phyloP scores from a whole-genome alignment of 2,329 filamentous ascomycete genomes.

The Clonostachys rhizophaga region DNA sequence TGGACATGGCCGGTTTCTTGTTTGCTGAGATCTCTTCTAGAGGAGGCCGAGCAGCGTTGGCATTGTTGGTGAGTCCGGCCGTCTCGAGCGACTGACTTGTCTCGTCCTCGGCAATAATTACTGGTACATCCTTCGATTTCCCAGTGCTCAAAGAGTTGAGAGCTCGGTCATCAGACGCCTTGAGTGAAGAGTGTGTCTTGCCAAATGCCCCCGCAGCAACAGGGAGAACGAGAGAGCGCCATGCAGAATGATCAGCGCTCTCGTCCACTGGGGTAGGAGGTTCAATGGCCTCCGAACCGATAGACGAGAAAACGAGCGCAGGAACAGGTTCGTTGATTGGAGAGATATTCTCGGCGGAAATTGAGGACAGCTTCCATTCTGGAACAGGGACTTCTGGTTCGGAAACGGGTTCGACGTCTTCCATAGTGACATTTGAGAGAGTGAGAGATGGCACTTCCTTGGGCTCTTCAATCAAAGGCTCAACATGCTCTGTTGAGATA shows the following conservation, averaged over 20 bases:
- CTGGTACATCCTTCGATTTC: constrained; percentile 22
- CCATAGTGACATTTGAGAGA: constrained; percentile 14
- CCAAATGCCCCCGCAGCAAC: constrained; percentile 52
- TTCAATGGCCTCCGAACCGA: constrained; percentile 25
- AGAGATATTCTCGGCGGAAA: constrained; percentile 29
- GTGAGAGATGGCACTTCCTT: constrained; percentile 10
- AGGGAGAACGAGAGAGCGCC: constrained; percentile 11
- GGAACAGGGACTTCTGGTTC: constrained; percentile 13
- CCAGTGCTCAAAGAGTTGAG: constrained; percentile 27
- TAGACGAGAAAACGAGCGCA: constrained; percentile 12
- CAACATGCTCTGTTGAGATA: constrained; percentile 16
- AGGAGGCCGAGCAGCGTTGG: no score
- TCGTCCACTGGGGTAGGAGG: constrained; percentile 28
- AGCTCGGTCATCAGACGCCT: neutral
- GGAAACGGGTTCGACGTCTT: constrained; percentile 17
- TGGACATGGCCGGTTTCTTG: constrained; percentile 18
- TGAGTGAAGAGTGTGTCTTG: constrained; percentile 25
- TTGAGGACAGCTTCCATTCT: constrained; percentile 26
- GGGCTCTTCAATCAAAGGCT: constrained; percentile 7
- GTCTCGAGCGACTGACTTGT: constrained; percentile 44
- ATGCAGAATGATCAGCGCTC: constrained; percentile 2
- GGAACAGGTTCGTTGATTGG: constrained; percentile 13
- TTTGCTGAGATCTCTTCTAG: constrained; percentile 23
- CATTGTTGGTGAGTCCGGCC: neutral
- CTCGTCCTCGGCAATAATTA: constrained; percentile 61